Evolutionary conservation across 2,329 filamentous ascomycete genomes (phyloP), one percentile per base, ranked within the genome.

Genomic region (Macrophomina pseudophaseolina): DNA sequence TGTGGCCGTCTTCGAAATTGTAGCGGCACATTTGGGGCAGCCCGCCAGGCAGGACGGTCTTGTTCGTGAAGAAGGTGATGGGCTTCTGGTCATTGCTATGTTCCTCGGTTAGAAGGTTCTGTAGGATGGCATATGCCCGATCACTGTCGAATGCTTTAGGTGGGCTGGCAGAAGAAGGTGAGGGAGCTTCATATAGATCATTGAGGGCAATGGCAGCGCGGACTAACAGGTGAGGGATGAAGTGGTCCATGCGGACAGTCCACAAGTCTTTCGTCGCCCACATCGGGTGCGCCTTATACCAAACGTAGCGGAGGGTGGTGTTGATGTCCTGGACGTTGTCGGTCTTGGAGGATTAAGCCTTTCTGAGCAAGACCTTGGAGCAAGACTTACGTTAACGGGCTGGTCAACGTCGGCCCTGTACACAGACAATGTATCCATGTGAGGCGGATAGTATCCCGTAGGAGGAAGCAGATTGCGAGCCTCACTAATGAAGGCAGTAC

Each of bases 241-340:
- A 59, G 16, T 59, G 28, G 56, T 59, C 56, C 6, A 59, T n/a
- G 16, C 40, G 56, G 23, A 59, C 56, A 14, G 56, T 44, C 56
- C 56, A 59, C 8, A 33, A 44, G 4, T 32, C 6, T 8, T 18
- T 9, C 23, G n/a, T 18, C 40, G n/a, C 18, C 56, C 40, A 59
- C 3, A 30, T 28, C 12, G 56, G 56, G 11, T 9, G 12, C 8
- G 40, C 38, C 56, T 46, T 59, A 40, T 46, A 59, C 56, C 56
- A 59, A 28, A 11, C 16, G 56, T 46, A 59, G 23, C 14, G 42
- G 28, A n/a, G n/a, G 40, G 40, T 9, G 8, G 14, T 4, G 28
- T 33, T n/a, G 40, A 35, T 28, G 23, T 28, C 18, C 53, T 58
- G 38, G n/a, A 42, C 56, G 18, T 5, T n/a, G 46, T 11, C 23